Evolutionary conservation across 768 basidiomycete genomes (phyloP), one percentile per base, ranked within the genome.

Genomic region (Pulveroboletus sp.): DNA sequence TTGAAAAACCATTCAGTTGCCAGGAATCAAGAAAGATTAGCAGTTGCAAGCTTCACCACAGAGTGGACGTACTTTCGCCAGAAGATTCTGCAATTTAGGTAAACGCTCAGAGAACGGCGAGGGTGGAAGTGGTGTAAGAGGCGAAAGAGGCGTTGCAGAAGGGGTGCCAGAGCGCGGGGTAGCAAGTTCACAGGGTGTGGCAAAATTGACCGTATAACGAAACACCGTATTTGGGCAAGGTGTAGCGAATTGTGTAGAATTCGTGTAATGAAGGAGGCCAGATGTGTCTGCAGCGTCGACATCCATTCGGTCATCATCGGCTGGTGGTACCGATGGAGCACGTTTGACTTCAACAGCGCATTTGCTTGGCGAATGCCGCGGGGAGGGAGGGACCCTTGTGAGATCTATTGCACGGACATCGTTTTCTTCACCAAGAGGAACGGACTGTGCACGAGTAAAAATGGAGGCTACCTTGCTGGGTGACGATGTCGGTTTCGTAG

Each of bases 41-140:
- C 3, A 4, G 11, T 45, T 39, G 24, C 21, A 25, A 29, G 17
- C 32, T 29, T 36, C 12, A 41, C 4, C n/a, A 38, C 27, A 25
- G 11, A 34, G 19, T n/a, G n/a, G 12, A 49, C 62, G 16, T 51
- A 68, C 65, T 33, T 60, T 51, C 8, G 47, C 21, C 12, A 59
- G 23, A 31, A 65, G 37, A 38, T 23, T 40, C 32, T 40, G 53
- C 38, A 54, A 53, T 17, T 27, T 40, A 19, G 53, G 55, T 7
- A 46, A 38, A 32, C 19, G 20, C 41, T 42, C 54, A 4, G 31
- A 17, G 24, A 60, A 58, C 6, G 79, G 79, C 2, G 80, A 78
- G 50, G 74, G 70, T 6, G 78, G 74, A 29, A 79, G 56, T 7
- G 81, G 80, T 7, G 81, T 80, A 31, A 83, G 66, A 16, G 75